A percentile compares a stretch with the other conserved stretches of the same genome.
phyloP scores from a whole-genome alignment of 768 basidiomycete species.

The Hericium coralloides region DNA sequence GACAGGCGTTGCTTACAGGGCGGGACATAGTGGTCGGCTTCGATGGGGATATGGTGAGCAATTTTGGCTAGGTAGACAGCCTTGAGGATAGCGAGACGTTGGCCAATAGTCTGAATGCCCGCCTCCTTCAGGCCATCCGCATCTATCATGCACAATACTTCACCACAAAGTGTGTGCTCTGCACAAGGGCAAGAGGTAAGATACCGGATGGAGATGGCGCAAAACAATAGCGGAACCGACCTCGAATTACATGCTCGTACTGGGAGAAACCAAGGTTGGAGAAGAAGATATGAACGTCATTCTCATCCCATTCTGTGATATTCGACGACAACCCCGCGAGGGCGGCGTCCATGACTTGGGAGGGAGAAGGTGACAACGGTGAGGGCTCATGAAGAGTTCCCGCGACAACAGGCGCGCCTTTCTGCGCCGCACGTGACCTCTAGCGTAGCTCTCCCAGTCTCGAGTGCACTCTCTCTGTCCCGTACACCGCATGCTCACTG shows the following conservation, averaged over 20 bases:
- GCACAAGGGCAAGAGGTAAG: neutral
- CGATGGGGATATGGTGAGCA: conserved; percentile 72
- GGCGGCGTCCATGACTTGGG: conserved; percentile 21
- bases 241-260: conserved; percentile 76
- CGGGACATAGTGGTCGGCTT: conserved; percentile 78
- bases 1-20: conserved; percentile 52
- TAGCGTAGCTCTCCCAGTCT: neutral
- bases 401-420: neutral
- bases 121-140: conserved; percentile 79
- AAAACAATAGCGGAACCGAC: conserved; percentile 32
- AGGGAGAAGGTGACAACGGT: neutral
- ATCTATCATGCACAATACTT: conserved; percentile 77
- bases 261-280: conserved; percentile 71
- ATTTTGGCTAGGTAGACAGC: conserved; percentile 87
- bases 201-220: conserved; percentile 4
- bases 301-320: conserved; percentile 62
- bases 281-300: conserved; percentile 75
- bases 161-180: conserved; percentile 93
- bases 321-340: conserved; percentile 18
- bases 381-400: neutral
- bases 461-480: neutral
- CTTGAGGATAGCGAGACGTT: conserved; percentile 86
- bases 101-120: conserved; percentile 86
- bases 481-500: neutral
- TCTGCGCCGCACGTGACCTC: neutral